Evolutionary conservation across 768 basidiomycete genomes (phyloP).

Genomic region (Boletales sp.): DNA sequence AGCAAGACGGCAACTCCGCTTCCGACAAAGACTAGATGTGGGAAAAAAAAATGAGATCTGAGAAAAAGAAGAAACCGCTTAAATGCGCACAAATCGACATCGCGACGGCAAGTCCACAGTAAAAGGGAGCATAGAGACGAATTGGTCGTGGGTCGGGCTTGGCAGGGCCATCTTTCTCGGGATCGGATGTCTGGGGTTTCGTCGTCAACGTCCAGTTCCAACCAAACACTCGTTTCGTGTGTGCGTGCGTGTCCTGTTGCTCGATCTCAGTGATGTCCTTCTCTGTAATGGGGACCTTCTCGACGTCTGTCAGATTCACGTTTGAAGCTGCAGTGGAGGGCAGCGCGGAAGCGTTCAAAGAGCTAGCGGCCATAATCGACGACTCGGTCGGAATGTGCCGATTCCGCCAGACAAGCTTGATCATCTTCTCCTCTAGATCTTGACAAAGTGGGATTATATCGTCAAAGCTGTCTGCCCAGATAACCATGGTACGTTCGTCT

Average conservation of each 20-base stretch:
- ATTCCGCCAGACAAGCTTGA: conserved; percentile 72
- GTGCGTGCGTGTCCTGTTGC: not conserved
- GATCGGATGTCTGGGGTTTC: conserved; percentile 24
- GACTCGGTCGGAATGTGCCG: conserved; percentile 26
- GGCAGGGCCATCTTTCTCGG: conserved; percentile 51
- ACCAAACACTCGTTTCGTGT: conserved; percentile 16
- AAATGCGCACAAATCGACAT: conserved; percentile 55
- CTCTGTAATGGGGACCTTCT: conserved; percentile 19
- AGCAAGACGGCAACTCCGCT: conserved; percentile 57
- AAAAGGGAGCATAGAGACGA: conserved; percentile 69
- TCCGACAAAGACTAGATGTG: conserved; percentile 61
- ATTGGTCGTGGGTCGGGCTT: conserved; percentile 39
- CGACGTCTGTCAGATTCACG: conserved; percentile 36
- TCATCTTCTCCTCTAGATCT: conserved; percentile 75
- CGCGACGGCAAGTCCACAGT: conserved; percentile 62
- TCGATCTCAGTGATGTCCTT: conserved; percentile 2
- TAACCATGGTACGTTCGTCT: conserved; percentile 74
- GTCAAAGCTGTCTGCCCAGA: conserved; percentile 84
- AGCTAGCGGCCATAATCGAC: conserved; percentile 16
- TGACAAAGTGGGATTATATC: conserved; percentile 64
- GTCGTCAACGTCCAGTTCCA: conserved; percentile 46
- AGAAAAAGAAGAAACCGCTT: conserved; percentile 6
- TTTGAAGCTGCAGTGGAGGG: conserved; percentile 50
- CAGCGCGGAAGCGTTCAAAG: conserved; percentile 35
- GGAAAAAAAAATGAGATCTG: not conserved